These are phyloP conservation scores for Oldenlandia corymbosa DNA, from an alignment of 257 asterid genomes.

Conservation along the genomic window DNA sequence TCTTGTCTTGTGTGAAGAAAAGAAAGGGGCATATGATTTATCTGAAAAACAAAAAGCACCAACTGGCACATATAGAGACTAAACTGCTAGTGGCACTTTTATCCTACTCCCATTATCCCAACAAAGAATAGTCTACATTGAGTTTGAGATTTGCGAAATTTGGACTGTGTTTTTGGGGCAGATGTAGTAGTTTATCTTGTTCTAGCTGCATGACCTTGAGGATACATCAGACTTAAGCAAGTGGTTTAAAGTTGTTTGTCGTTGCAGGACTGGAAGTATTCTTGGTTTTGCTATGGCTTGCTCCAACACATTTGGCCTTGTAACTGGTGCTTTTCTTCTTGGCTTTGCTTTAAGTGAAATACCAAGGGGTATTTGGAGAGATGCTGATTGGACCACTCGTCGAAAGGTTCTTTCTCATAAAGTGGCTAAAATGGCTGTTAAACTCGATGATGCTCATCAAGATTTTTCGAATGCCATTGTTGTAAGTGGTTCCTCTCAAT, in stretches of 20 bases:
- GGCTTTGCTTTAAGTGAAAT: constrained; percentile 82
- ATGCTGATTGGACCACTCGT: constrained; percentile 66
- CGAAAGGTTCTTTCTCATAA: constrained; percentile 65
- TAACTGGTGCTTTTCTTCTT: constrained; percentile 81
- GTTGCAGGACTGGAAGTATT: constrained; percentile 62
- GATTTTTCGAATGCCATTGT: constrained; percentile 69
- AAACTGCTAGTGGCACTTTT: neutral
- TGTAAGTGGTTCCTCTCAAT: constrained; percentile 33
- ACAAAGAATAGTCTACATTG: too few species aligned
- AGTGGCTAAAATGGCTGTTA: constrained; percentile 73
- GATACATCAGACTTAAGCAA: neutral
- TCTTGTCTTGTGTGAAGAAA: too few species aligned
- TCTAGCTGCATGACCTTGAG: neutral
- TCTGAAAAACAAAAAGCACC: too few species aligned
- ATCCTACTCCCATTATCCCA: too few species aligned
- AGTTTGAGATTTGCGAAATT: too few species aligned
- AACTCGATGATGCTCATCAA: constrained; percentile 74
- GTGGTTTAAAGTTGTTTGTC: neutral
- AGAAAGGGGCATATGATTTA: too few species aligned
- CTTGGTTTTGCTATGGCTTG: constrained; percentile 87
- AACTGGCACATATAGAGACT: neutral
- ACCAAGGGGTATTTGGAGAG: constrained; percentile 67
- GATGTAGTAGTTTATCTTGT: neutral
- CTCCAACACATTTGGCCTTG: constrained; percentile 80
- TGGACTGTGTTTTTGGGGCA: too few species aligned